Conservation (phyloP, 148 eudicot genomes). For the Persicaria maculosa region DNA sequence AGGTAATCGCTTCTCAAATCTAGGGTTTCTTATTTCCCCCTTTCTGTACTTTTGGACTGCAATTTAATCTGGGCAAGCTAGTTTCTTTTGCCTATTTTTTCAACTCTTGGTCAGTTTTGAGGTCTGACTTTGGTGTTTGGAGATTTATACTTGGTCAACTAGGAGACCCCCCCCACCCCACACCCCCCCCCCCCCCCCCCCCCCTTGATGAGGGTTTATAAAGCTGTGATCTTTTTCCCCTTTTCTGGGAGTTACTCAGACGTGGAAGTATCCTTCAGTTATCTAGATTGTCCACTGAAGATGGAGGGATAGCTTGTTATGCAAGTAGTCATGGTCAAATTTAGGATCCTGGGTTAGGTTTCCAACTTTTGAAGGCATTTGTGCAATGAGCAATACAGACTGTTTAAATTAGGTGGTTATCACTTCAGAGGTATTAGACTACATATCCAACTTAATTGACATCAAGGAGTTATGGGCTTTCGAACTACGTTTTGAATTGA, state of each 20-base stretch:
- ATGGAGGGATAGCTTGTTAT: not conserved
- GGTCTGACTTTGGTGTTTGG: not conserved
- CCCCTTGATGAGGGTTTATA: not conserved
- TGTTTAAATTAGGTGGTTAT: not conserved
- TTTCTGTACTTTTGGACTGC: too few species aligned
- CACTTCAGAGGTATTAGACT: not conserved
- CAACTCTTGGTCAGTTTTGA: not conserved
- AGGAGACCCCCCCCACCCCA: too few species aligned
- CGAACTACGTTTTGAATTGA: not conserved
- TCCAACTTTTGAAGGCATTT: not conserved
- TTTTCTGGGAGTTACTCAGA: not conserved
- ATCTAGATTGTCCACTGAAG: not conserved
- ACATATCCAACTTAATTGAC: not conserved
- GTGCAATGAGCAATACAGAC: not conserved
- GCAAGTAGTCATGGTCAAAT: not conserved
- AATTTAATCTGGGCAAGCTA: not conserved
- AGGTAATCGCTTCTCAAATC: slow-evolving; percentile 30
- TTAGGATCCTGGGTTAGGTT: not conserved
- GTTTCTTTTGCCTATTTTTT: not conserved
- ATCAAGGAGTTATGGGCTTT: not conserved
- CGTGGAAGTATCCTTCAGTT: not conserved
- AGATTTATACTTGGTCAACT: not conserved
- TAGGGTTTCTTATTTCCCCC: not conserved
- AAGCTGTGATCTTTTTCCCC: not conserved
- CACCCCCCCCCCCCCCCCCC: too few species aligned